Conservation (phyloP, 2,329 filamentous ascomycete species). For the Aspergillus thermomutatus region DNA sequence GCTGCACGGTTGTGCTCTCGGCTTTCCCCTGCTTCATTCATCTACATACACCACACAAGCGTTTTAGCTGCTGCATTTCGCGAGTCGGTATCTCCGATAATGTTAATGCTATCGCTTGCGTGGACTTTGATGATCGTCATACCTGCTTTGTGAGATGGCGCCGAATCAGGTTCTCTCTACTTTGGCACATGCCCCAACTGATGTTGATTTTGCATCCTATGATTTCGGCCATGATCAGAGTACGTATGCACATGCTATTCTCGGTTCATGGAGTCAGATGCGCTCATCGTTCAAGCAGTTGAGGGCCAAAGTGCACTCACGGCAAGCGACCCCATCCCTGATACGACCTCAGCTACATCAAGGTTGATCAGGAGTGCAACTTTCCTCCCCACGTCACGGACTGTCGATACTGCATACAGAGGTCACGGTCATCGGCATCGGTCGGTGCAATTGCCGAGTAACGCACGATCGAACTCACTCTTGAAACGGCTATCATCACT, state of each 20-base stretch:
- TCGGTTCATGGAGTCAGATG: neutral
- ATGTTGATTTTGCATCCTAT: neutral
- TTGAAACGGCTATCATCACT: constrained; percentile 3
- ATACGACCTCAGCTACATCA: neutral
- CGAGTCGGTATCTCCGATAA: no score
- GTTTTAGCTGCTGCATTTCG: no score
- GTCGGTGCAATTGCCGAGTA: neutral
- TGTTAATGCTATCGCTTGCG: neutral
- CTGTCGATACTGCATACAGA: neutral
- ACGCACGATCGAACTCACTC: constrained; percentile 5
- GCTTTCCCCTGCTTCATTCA: neutral
- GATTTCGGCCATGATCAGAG: neutral
- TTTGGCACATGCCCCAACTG: neutral
- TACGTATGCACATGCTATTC: neutral
- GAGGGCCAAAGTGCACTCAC: neutral
- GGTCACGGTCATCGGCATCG: neutral
- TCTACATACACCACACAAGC: no score
- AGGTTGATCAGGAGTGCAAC: neutral
- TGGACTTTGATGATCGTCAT: neutral
- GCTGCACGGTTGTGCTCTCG: neutral
- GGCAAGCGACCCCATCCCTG: neutral
- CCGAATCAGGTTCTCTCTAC: neutral
- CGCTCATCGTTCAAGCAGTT: neutral
- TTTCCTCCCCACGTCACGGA: neutral
- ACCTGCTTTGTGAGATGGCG: neutral